Evolutionary conservation across 345 rosid genomes (phyloP).

Genomic region (Psidium guajava): DNA sequence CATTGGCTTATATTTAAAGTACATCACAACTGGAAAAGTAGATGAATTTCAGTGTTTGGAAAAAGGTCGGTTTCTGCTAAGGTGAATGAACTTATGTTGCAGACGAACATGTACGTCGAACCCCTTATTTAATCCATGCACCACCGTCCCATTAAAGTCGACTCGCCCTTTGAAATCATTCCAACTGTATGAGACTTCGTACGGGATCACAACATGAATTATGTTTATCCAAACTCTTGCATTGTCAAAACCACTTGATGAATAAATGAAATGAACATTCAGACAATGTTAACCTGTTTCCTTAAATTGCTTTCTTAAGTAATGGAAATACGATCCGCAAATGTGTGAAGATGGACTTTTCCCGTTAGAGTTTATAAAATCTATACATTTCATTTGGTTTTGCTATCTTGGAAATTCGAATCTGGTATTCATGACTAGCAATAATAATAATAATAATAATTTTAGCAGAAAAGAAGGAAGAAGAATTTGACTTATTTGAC

Average conservation of each 20-base stretch:
- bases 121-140: neutral
- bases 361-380: neutral
- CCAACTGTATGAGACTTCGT: neutral
- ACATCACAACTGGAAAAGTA: neutral
- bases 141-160: neutral
- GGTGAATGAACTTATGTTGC: neutral
- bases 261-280: neutral
- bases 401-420: neutral
- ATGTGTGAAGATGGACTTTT: neutral
- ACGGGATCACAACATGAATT: too few species aligned
- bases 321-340: neutral
- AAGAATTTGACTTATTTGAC: neutral
- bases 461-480: neutral
- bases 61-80: neutral
- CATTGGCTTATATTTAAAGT: neutral
- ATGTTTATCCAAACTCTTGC: neutral
- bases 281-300: neutral
- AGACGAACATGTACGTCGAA: neutral
- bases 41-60: neutral
- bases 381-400: neutral
- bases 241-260: neutral
- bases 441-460: neutral
- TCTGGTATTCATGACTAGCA: neutral
- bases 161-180: neutral
- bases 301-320: neutral